Base-by-base conservation (phyloP, 2,329 filamentous ascomycete genomes). In the Talaromyces islandicus region DNA sequence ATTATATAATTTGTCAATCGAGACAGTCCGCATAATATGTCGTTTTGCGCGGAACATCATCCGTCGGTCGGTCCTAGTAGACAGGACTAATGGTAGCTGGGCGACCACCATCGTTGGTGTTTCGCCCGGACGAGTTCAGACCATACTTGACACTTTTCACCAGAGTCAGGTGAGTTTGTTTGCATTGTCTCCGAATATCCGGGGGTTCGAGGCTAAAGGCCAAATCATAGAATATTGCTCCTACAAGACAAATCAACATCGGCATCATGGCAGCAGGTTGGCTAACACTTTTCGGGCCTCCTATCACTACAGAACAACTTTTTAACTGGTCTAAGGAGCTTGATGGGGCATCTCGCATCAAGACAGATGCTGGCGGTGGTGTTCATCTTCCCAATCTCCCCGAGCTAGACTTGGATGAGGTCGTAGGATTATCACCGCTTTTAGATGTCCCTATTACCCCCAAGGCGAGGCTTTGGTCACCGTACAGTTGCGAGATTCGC, bases 111-210 rank as follows among this genome's bases (percentile, higher is more conserved):
- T 56, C 30, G 54, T 56, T 35, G 54, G 32, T 21, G 19, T 56
- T 10, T 21, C 54, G 2, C 27, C 4, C 7, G n/a, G 43, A 21
- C 4, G 11, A 12, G 54, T 56, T 11, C 54, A 56, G 21, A 11
- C 54, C 17, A 56, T 56, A 21, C 54, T 56, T n/a, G 54, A 56
- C 19, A 32, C 14, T n/a, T 56, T 56, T 32, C 54, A 56, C 17
- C 54, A 43, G 19, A 56, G 54, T 41, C 54, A 56, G 17, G 54
- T 56, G 35, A 27, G 54, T n/a, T 24, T 1, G 3, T 17, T 38
- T 56, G 11, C 6, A 29, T 25, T 14, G 7, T 17, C 2, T 27
- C 11, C 3, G 7, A 12, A 35, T 50, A 50, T 50, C 21, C 43
- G 2, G 10, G 21, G 25, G 10, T 10, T 35, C 32, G 14, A 32